A percentile compares a stretch with the other conserved stretches of the same genome.
Evolutionary conservation across 352 stramenopile genomes (phyloP).

Genomic region (Phytophthora vignae): DNA sequence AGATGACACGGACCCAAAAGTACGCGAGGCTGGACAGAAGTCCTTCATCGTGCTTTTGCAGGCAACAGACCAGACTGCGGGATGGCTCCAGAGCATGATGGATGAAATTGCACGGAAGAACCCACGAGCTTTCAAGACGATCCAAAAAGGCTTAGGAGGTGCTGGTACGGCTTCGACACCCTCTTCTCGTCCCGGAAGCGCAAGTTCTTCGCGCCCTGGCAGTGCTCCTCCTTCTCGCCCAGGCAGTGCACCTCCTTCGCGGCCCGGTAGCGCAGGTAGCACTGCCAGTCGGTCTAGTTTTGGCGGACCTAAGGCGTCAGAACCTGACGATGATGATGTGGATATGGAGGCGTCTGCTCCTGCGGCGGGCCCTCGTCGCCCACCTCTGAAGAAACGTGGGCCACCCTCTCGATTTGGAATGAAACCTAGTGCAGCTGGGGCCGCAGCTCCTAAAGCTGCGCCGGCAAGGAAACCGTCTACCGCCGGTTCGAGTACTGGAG

Average conservation of each 20-base stretch:
- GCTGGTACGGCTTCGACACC: slow-evolving; percentile 27
- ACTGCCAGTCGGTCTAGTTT: slow-evolving; percentile 35
- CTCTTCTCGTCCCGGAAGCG: slow-evolving; percentile 41
- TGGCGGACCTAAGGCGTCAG: slow-evolving; percentile 14
- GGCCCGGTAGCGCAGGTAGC: slow-evolving; percentile 41
- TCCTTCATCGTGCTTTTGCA: slow-evolving; percentile 70
- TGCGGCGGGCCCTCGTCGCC: slow-evolving; percentile 10
- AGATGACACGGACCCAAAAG: slow-evolving; percentile 82
- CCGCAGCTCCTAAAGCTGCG: slow-evolving; percentile 34
- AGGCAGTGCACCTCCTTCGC: slow-evolving; percentile 42
- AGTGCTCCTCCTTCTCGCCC: slow-evolving; percentile 30
- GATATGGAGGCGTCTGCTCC: slow-evolving; percentile 39
- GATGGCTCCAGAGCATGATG: slow-evolving; percentile 68
- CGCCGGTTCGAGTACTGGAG: slow-evolving; percentile 11
- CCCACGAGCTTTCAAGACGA: slow-evolving; percentile 72
- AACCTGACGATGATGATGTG: slow-evolving; percentile 34
- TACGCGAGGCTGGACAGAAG: slow-evolving; percentile 80
- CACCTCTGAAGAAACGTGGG: slow-evolving; percentile 58
- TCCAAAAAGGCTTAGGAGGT: slow-evolving; percentile 58
- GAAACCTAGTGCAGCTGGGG: slow-evolving; percentile 44
- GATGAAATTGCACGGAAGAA: slow-evolving; percentile 78
- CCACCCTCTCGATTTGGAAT: slow-evolving; percentile 57
- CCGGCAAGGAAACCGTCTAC: slow-evolving; percentile 40
- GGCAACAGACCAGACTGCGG: slow-evolving; percentile 49
- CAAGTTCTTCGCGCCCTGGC: slow-evolving; percentile 41